Base-by-base conservation (phyloP, 2,329 filamentous ascomycete genomes). In the Zymoseptoria passerinii region DNA sequence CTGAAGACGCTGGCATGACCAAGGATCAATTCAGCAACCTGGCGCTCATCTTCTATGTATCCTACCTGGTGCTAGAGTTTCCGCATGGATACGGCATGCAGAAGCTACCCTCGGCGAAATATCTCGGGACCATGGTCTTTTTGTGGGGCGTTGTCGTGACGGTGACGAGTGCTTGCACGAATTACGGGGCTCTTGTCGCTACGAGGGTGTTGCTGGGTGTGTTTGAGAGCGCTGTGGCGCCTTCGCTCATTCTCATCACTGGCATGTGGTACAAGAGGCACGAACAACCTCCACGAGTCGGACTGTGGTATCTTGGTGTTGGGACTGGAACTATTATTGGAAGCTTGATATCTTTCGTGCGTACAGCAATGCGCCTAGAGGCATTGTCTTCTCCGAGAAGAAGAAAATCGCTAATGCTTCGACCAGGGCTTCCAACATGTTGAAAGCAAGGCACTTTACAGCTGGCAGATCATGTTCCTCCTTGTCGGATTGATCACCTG, bases 261-360 rank as follows among this genome's bases (percentile, higher is more conserved):
- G 75, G 75, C 3, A 80, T 80, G 74, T 70, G 67, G 67, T 72
- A 71, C 61, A 70, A 68, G 50, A 58, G 64, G 28, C 28, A 62
- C 28, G 83, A 88, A 65, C 85, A 88, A 69, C 83, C 84, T 0
- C 69, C 85, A 27, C 77, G 85, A 0, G 79, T 86, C 2, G 83
- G 83, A 0, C 79, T 80, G n/a, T 88, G 85, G 85, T 88, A 88
- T 63, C 76, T 81, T 3, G 85, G 82, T 0, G 86, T 83, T 54
- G 83, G 83, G 0, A 59, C 79, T 0, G 81, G 81, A 0, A 84
- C 78, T 5, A 82, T 86, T 48, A 57, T 83, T 10, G 83, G 82
- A 0, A 81, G 80, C 0, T 75, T 77, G 0, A 66, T 84, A 13
- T 83, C 83, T 0, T 85, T 78, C 58, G 83, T 54, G 65, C 65